A percentile compares a stretch with the other conserved stretches of the same genome.
phyloP scores from a whole-genome alignment of 2,329 filamentous ascomycete genomes.

The Claviceps cyperi region DNA sequence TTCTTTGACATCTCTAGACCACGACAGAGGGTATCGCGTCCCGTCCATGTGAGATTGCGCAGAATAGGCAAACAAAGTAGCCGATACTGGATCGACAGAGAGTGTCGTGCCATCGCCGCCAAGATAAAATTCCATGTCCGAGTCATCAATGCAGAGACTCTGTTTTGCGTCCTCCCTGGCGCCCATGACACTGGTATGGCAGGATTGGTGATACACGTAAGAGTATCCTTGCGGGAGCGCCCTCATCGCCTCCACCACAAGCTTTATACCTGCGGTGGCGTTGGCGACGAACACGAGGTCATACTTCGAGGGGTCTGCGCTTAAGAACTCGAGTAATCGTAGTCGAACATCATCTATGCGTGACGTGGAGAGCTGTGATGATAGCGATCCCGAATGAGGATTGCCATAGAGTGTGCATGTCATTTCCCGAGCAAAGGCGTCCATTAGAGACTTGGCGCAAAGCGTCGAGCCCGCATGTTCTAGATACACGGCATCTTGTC shows the following conservation, averaged over 20 bases:
- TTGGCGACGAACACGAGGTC: slow-evolving; percentile 88
- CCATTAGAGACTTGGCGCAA: slow-evolving; percentile 67
- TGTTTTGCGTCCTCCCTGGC: slow-evolving; percentile 54
- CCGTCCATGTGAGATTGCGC: slow-evolving; percentile 93
- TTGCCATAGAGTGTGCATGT: slow-evolving; percentile 72
- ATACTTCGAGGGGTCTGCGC: slow-evolving; percentile 66
- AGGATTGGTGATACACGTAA: slow-evolving; percentile 71
- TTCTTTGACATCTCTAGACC: slow-evolving; percentile 39
- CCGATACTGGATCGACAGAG: slow-evolving; percentile 9
- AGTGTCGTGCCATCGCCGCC: slow-evolving; percentile 19
- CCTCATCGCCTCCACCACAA: slow-evolving; percentile 66
- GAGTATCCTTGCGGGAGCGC: slow-evolving; percentile 55
- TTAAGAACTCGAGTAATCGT: slow-evolving; percentile 60
- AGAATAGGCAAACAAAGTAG: slow-evolving; percentile 59
- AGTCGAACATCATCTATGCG: slow-evolving; percentile 65
- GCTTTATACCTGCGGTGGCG: slow-evolving; percentile 78
- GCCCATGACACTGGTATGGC: slow-evolving; percentile 79
- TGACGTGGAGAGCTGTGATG: slow-evolving; percentile 62
- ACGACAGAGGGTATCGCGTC: slow-evolving; percentile 54
- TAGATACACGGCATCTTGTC: slow-evolving; percentile 59
- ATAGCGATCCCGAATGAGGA: slow-evolving; percentile 72
- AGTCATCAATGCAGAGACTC: slow-evolving; percentile 53
- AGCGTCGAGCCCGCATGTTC: slow-evolving; percentile 92
- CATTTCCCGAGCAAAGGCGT: slow-evolving; percentile 67
- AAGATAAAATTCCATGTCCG: slow-evolving; percentile 52